Evolutionary conservation across 2,329 filamentous ascomycete species (phyloP), one percentile per base, ranked within the genome.

Genomic region (Diaporthe longicolla): DNA sequence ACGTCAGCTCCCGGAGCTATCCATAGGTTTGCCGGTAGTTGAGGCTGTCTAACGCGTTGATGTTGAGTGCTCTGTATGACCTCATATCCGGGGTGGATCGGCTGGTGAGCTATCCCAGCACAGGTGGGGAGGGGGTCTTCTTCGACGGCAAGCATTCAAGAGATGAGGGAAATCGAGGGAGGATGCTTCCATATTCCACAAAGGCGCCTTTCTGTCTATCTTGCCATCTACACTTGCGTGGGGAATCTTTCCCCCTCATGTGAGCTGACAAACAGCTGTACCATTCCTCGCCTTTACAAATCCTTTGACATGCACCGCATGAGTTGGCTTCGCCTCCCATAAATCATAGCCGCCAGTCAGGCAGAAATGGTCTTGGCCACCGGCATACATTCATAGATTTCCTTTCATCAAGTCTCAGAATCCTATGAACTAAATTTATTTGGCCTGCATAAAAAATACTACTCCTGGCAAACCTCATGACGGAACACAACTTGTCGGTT

Each of bases 231-330:
- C 24, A 11, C 10, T 24, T 40, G 11, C 29, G n/a, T 63, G 58
- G 58, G 40, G 45, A 45, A 45, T 37, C 19, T 29, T 29, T 7
- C 5, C 3, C 24, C 40, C 24, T 61, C 58, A 17, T 19, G 4
- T 35, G 4, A 13, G 57, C 35, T 59, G 43, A 65, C 43, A 50
- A 21, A 37, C 45, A 59, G 29, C 4, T 9, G 26, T n/a, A 59
- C 24, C 29, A 21, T 35, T 15, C n/a, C 32, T n/a, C 15, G 8
- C 26, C 26, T 45, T 71, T 71, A 71, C 32, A 71, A 71, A 71
- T 71, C 69, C 61, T 10, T 17, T 32, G 69, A n/a, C 52, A 32
- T 37, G 26, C 57, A 63, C 63, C 32, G 1, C 35, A 37, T 43
- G 45, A 63, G 37, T 43, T 43, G n/a, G 70, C 35, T 54, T 63